Conservation (phyloP, 257 asterid genomes). For the Anisodus acutangulus region DNA sequence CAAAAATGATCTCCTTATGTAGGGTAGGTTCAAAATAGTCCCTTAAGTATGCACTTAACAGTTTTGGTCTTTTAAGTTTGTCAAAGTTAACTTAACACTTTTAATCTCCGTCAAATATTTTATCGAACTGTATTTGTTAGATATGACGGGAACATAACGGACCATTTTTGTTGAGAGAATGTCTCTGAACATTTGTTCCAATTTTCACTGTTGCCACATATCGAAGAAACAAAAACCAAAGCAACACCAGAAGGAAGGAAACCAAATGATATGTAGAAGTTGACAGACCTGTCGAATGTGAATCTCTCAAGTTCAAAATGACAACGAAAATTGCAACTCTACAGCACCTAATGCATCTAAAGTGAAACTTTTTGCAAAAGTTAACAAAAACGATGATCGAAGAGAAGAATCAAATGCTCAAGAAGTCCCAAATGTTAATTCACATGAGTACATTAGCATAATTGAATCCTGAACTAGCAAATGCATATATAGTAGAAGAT, state of each 20-base stretch:
- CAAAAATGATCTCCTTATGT: too few relatives aligned
- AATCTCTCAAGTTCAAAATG: neutral
- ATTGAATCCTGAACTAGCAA: neutral
- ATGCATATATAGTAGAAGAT: neutral
- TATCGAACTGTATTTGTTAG: too few relatives aligned
- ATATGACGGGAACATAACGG: too few relatives aligned
- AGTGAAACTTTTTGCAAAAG: neutral
- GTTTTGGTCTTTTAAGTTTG: too few relatives aligned
- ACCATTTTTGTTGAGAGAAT: too few relatives aligned
- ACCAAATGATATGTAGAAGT: neutral
- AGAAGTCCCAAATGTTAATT: neutral
- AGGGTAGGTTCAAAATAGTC: too few relatives aligned
- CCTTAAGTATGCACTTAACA: too few relatives aligned
- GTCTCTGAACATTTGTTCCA: neutral
- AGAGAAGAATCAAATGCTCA: slow-evolving; percentile 18
- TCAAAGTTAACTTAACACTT: too few relatives aligned
- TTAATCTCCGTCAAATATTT: too few relatives aligned
- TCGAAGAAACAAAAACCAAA: neutral
- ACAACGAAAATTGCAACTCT: neutral
- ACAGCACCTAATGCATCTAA: neutral
- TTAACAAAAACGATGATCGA: neutral
- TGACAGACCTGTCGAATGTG: neutral
- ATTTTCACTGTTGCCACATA: neutral
- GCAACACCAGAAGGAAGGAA: neutral
- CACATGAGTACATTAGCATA: neutral